Conservation (phyloP, 305 asterid genomes). For the Rubia occidens region DNA sequence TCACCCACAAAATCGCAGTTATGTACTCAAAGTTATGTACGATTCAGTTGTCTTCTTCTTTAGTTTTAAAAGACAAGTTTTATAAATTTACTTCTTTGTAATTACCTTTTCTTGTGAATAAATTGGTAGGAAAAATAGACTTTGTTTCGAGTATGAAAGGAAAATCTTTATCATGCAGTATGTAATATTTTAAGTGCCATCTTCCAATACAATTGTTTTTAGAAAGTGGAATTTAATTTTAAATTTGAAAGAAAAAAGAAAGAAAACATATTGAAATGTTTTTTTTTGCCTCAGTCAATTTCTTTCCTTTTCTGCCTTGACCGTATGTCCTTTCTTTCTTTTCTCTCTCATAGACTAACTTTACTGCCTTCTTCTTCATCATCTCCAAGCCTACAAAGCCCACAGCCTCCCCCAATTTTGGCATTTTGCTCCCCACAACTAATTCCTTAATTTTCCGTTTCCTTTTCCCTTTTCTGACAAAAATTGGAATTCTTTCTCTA, state of each 20-base stretch:
- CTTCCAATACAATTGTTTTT: background rate
- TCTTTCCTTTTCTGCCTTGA: slow-evolving; percentile 18
- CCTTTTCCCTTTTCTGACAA: background rate
- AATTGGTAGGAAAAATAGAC: too few relatives aligned
- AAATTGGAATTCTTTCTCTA: background rate
- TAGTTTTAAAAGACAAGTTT: too few relatives aligned
- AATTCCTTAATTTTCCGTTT: background rate
- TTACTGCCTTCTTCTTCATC: slow-evolving; percentile 7
- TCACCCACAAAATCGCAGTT: too few relatives aligned
- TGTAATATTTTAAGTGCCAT: too few relatives aligned
- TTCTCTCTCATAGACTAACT: slow-evolving; percentile 10
- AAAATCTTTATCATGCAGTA: too few relatives aligned
- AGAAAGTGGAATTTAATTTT: background rate
- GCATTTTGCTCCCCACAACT: slow-evolving; percentile 1
- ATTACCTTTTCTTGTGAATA: too few relatives aligned
- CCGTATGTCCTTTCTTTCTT: slow-evolving; percentile 13
- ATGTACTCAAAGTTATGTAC: too few relatives aligned
- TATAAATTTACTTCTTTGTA: too few relatives aligned
- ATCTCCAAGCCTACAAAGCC: slow-evolving; percentile 4
- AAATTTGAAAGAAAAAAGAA: background rate
- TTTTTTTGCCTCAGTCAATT: slow-evolving; percentile 16
- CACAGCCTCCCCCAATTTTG: background rate
- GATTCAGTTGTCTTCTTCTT: too few relatives aligned
- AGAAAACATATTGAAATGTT: background rate
- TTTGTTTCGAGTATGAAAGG: too few relatives aligned